phyloP scores from a whole-genome alignment of 352 stramenopile species.

The Poterioochromonas sp. region DNA sequence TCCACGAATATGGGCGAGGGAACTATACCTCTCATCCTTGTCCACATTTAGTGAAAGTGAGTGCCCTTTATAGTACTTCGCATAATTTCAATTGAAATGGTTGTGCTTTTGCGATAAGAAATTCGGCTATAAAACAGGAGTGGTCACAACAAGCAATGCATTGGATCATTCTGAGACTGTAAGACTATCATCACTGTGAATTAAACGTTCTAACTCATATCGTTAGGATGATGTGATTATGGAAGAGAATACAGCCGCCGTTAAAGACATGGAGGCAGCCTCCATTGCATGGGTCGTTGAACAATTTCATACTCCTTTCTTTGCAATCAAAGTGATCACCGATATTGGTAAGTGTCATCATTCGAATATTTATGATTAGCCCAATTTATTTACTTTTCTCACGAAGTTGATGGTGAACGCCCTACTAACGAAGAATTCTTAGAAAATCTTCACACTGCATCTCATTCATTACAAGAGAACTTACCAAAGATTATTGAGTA shows the following conservation, averaged over 20 bases:
- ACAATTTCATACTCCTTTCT: slow-evolving; percentile 38
- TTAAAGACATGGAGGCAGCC: slow-evolving; percentile 49
- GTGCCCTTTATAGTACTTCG: background rate
- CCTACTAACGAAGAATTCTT: slow-evolving; percentile 44
- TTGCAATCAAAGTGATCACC: slow-evolving; percentile 46
- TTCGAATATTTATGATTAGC: background rate
- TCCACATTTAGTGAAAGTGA: background rate
- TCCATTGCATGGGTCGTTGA: slow-evolving; percentile 45
- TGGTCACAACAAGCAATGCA: slow-evolving; percentile 44
- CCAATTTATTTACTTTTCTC: no score
- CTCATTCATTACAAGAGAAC: slow-evolving; percentile 39
- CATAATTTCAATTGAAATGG: no score
- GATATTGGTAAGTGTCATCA: no score
- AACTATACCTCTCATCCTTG: slow-evolving; percentile 33
- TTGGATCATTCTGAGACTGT: slow-evolving; percentile 41
- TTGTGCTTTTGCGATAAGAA: background rate
- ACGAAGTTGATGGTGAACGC: slow-evolving; percentile 30
- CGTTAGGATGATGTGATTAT: slow-evolving; percentile 41
- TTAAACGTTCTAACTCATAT: background rate
- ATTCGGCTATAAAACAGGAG: slow-evolving; percentile 44
- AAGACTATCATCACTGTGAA: background rate
- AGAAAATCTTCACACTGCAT: slow-evolving; percentile 42
- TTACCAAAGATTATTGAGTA: slow-evolving; percentile 44
- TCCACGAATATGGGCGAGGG: slow-evolving; percentile 42
- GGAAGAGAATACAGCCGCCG: slow-evolving; percentile 36